A percentile compares a stretch with the other conserved stretches of the same genome.
Conservation (phyloP, 768 basidiomycete species). For the Panaeolus cyanescens region DNA sequence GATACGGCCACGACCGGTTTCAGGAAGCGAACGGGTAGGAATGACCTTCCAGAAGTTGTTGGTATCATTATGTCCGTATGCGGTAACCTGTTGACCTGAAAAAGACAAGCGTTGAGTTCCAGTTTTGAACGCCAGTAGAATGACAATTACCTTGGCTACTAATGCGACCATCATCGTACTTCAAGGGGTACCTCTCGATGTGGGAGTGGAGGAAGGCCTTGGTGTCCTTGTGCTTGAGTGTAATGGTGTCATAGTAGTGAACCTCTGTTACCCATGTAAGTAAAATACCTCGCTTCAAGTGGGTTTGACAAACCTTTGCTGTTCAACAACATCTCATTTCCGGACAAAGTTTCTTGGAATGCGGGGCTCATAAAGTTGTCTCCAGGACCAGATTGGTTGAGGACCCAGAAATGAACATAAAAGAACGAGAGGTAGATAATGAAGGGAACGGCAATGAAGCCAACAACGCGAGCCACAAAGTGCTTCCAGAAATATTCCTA, state of each 20-base stretch:
- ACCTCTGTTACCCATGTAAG: constrained; percentile 64
- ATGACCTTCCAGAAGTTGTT: constrained; percentile 97
- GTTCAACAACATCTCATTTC: constrained; percentile 90
- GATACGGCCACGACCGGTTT: constrained; percentile 89
- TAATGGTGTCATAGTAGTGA: constrained; percentile 88
- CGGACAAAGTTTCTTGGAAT: constrained; percentile 94
- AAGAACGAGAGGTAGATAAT: constrained; percentile 94
- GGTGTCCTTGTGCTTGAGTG: constrained; percentile 88
- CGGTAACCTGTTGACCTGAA: constrained; percentile 92
- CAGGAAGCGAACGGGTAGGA: constrained; percentile 93
- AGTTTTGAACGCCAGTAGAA: not conserved
- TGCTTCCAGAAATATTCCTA: constrained; percentile 91
- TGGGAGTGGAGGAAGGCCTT: constrained; percentile 96
- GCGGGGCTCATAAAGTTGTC: constrained; percentile 97
- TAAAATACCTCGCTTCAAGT: not conserved
- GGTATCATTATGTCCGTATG: constrained; percentile 89
- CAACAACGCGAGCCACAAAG: constrained; percentile 81
- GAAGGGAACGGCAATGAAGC: constrained; percentile 87
- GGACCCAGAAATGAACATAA: constrained; percentile 90
- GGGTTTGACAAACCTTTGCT: constrained; percentile 69
- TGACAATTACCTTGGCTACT: constrained; percentile 76
- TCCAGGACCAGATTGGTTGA: constrained; percentile 87
- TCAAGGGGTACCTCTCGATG: constrained; percentile 84
- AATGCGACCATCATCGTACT: constrained; percentile 94
- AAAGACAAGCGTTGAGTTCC: constrained; percentile 2